Evolutionary conservation across 495 filamentous ascomycete genomes (phyloP), one percentile per base, ranked within the genome.

Genomic region (Aspergillus incahuasiensis): DNA sequence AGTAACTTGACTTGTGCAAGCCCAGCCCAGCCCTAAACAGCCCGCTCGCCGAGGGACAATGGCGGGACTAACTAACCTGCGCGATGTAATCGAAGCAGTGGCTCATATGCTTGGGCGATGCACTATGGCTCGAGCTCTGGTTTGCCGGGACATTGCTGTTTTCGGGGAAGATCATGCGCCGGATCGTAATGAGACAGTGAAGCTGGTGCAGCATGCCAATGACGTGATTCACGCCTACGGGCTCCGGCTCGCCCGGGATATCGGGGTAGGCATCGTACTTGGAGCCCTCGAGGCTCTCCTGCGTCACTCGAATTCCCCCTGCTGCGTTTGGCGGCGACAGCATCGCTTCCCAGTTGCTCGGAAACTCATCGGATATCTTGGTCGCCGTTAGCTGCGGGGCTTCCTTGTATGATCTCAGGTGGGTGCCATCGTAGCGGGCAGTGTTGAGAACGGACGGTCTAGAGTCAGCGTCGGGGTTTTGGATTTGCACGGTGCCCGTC

Each of bases 121-220:
- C 15, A 30, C 20, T 7, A 20, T 19, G 39, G 2, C 39, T 54
- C 9, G 50, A 57, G 34, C 56, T 55, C 12, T 11, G 8, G n/a
- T 22, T 21, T 20, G 39, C 19, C 12, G 50, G 46, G 15, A 49
- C 45, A 19, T 35, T 35, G 12, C 41, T 54, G n/a, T 48, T 57
- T 12, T 57, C 56, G 3, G 32, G 43, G 34, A 55, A 57, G 2
- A 57, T 40, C 24, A 59, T 13, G 6, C 44, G 48, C 2, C 60
- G 52, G 0, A 63, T 6, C n/a, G 40, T 30, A 39, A 65, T 57
- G 30, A 81, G 63, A 55, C 78, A 80, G 55, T 81, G 77, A 3
- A 81, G 69, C 55, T 80, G 77, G 62, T 81, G 76, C 58, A 79
- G 78, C 12, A 78, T 75, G 22, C 73, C 71, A 62, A 81, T 73